phyloP scores from a whole-genome alignment of 805 yeast genomes.

The Kurtzmaniella cleridarum region DNA sequence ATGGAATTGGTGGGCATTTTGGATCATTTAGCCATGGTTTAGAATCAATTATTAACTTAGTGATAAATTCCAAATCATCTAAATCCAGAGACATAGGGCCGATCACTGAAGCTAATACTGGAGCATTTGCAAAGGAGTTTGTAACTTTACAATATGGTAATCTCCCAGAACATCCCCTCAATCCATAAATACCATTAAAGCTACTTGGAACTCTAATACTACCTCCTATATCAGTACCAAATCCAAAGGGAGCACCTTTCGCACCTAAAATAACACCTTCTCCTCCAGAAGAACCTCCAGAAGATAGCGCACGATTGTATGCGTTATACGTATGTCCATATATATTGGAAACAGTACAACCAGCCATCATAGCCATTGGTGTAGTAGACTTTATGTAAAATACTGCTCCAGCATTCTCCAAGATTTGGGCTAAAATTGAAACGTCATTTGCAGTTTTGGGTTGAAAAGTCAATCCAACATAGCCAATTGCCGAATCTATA shows the following conservation, averaged over 20 bases:
- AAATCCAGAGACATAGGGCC: conserved; percentile 15
- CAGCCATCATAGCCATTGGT: conserved; percentile 5
- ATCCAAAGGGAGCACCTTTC: conserved; percentile 35
- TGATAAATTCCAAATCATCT: conserved; percentile 3
- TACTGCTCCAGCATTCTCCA: conserved; percentile 5
- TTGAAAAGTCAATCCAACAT: conserved; percentile 4
- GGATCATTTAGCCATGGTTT: conserved; percentile 7
- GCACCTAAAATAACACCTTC: conserved; percentile 42
- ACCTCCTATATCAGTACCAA: conserved; percentile 49
- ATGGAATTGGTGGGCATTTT: conserved; percentile 2
- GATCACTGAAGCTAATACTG: conserved; percentile 1
- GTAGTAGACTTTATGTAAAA: conserved; percentile 3
- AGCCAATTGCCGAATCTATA: conserved; percentile 4
- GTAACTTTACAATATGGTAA: conserved; percentile 24
- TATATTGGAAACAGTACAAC: conserved; percentile 2
- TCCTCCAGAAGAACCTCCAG: conserved; percentile 57
- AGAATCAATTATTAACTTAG: conserved; percentile 3
- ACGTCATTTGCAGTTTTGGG: conserved; percentile 7
- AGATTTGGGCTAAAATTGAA: conserved; percentile 7
- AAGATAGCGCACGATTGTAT: conserved; percentile 30
- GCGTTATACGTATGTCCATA: conserved; percentile 21
- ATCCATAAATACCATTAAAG: conserved; percentile 46
- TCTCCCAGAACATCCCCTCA: conserved; percentile 46
- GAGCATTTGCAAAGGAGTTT: conserved; percentile 1
- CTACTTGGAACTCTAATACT: conserved; percentile 52